Conservation (phyloP, 805 yeast species). For the Sugiyamaella floridensis region DNA sequence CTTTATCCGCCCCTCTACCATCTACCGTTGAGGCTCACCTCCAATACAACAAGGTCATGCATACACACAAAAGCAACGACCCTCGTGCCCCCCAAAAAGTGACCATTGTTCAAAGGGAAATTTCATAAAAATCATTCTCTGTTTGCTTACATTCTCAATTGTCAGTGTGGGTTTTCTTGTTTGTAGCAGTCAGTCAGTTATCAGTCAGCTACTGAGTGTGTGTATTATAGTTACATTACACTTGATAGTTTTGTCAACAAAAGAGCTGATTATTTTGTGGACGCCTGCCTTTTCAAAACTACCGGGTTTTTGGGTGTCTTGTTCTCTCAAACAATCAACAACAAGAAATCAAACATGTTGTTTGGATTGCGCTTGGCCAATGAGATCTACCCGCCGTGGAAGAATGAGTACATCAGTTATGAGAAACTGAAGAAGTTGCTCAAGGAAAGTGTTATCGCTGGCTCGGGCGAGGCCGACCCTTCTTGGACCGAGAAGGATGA, state of each 20-base stretch:
- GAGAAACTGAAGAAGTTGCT: conserved; percentile 82
- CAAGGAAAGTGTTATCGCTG: conserved; percentile 42
- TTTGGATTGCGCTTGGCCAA: conserved; percentile 78
- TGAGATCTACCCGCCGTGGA: conserved; percentile 88
- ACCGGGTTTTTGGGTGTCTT: neutral
- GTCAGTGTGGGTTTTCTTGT: neutral
- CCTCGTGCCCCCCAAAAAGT: neutral
- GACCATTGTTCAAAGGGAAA: neutral
- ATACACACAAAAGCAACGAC: neutral
- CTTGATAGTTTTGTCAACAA: neutral
- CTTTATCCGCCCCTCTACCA: neutral
- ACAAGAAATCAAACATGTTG: conserved; percentile 44
- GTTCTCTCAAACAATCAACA: neutral
- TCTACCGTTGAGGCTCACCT: neutral
- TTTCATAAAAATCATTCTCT: neutral
- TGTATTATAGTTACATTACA: too few relatives aligned
- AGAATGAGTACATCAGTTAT: conserved; percentile 78
- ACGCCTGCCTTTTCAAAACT: neutral
- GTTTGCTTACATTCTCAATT: neutral
- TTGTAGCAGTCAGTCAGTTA: neutral
- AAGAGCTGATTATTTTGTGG: neutral
- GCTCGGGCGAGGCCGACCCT: conserved; percentile 31
- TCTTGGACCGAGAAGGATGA: conserved; percentile 78
- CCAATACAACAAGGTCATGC: neutral
- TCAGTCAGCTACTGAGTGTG: neutral